Evolutionary conservation across 139 green algal species (phyloP), one percentile per base, ranked within the genome.

Genomic region (Haematococcus lacustris): DNA sequence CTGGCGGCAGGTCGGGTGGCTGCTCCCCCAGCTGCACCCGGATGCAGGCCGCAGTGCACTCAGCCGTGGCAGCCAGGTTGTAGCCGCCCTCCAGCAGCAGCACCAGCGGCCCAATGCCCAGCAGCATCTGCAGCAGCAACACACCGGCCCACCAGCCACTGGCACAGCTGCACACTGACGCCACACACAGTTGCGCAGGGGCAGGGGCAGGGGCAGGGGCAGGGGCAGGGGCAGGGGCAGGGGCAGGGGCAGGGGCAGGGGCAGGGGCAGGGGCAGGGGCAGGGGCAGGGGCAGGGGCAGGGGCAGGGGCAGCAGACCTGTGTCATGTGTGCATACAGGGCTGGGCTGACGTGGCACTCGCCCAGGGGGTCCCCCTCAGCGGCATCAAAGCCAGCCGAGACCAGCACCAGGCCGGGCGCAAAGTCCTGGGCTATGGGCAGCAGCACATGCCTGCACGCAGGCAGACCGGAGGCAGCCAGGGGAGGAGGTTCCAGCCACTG

Each of bases 81-180:
- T 93, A 93, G 57, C 88, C 88, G 25, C 88, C 88, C 77, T 93
- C 88, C 25, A 93, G 85, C 62, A 93, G 76, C 70, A 92, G 67
- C 59, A 88, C 75, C 30, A 80, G 63, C 30, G 85, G 87, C 1
- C 78, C 86, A 47, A 92, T 51, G 17, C 73, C 32, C 57, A 66
- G 39, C 40, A 93, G 87, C 70, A 83, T 80, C 51, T 83, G 76
- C 61, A 1, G 77, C 80, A 50, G 89, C 71, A 32, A 60, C 51
- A 63, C 80, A 81, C 59, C 71, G 73, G 37, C 43, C 66, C 4
- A 64, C 57, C 57, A 57, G 13, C 13, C 47, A n/a, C 13, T 28
- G 21, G 21, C 47, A n/a, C 13, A 57, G 47, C 47, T 21, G 13
- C 47, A 13, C 13, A 57, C 47, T 28, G 13, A 13, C 21, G 21